These are phyloP conservation scores for Fusarium paranaense DNA, from an alignment of 2,329 filamentous ascomycete genomes.

Conservation along the genomic window DNA sequence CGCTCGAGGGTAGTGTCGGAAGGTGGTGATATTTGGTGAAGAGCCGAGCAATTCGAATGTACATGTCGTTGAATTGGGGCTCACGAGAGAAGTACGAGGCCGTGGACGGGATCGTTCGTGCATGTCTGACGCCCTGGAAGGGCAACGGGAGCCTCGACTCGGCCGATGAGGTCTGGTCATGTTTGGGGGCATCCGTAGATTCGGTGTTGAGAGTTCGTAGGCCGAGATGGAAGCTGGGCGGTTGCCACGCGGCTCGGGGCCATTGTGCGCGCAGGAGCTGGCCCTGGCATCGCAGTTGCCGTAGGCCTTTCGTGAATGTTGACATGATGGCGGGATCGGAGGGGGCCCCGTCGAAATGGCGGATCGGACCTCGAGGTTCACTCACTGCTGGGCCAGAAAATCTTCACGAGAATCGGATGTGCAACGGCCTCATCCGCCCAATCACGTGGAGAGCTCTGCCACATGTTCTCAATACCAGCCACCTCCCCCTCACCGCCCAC, in stretches of 20 bases:
- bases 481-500: constrained; percentile 14
- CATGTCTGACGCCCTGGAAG: constrained; percentile 57
- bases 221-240: constrained; percentile 39
- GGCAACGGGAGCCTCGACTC: constrained; percentile 44
- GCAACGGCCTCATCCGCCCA: constrained; percentile 19
- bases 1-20: constrained; percentile 72
- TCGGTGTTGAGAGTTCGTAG: constrained; percentile 45
- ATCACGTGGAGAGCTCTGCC: constrained; percentile 44
- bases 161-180: constrained; percentile 26
- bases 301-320: constrained; percentile 48
- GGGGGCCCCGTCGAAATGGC: constrained; percentile 40
- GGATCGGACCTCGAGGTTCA: constrained; percentile 37
- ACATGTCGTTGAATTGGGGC: constrained; percentile 86
- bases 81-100: constrained; percentile 95
- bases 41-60: constrained; percentile 78
- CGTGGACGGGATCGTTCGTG: constrained; percentile 84
- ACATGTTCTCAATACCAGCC: constrained; percentile 20
- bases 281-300: constrained; percentile 51
- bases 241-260: constrained; percentile 42
- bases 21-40: constrained; percentile 78
- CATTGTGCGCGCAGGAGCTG: constrained; percentile 47
- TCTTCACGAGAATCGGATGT: constrained; percentile 37
- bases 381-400: constrained; percentile 39
- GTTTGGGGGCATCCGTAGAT: constrained; percentile 21
- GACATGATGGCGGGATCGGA: constrained; percentile 49